Evolutionary conservation across 2,329 filamentous ascomycete species (phyloP).

Genomic region (Monosporascus sp.): DNA sequence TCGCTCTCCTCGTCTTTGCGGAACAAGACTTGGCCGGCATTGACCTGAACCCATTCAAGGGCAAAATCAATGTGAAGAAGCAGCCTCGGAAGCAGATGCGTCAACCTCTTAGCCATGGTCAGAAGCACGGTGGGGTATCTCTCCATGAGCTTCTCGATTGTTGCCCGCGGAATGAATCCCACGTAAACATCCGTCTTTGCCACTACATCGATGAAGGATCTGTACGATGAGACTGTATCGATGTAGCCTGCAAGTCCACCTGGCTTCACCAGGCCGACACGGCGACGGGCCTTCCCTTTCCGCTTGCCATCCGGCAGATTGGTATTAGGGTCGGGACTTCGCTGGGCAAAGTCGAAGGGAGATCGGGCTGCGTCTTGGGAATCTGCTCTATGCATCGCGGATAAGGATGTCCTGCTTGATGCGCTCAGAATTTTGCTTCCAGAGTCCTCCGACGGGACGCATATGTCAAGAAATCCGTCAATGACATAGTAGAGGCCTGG

Average conservation of each 20-base stretch:
- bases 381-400: constrained; percentile 30
- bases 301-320: constrained; percentile 19
- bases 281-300: constrained; percentile 50
- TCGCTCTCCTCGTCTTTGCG: constrained; percentile 94
- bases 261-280: constrained; percentile 86
- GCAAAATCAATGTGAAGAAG: constrained; percentile 98
- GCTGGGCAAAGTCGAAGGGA: constrained; percentile 14
- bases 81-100: constrained; percentile 78
- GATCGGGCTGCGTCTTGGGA: constrained; percentile 13
- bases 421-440: constrained; percentile 36
- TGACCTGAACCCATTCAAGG: constrained; percentile 95
- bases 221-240: constrained; percentile 87
- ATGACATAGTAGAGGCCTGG: constrained; percentile 96
- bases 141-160: constrained; percentile 88
- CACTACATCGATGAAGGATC: constrained; percentile 93
- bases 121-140: constrained; percentile 85
- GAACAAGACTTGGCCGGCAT: constrained; percentile 90
- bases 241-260: constrained; percentile 92
- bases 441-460: constrained; percentile 65
- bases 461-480: constrained; percentile 93
- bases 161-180: constrained; percentile 80
- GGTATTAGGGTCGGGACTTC: constrained; percentile 35
- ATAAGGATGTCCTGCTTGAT: constrained; percentile 27
- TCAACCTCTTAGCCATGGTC: constrained; percentile 93
- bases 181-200: constrained; percentile 99